phyloP scores from a whole-genome alignment of 441 rosid genomes.

The Erysimum cheiri region DNA sequence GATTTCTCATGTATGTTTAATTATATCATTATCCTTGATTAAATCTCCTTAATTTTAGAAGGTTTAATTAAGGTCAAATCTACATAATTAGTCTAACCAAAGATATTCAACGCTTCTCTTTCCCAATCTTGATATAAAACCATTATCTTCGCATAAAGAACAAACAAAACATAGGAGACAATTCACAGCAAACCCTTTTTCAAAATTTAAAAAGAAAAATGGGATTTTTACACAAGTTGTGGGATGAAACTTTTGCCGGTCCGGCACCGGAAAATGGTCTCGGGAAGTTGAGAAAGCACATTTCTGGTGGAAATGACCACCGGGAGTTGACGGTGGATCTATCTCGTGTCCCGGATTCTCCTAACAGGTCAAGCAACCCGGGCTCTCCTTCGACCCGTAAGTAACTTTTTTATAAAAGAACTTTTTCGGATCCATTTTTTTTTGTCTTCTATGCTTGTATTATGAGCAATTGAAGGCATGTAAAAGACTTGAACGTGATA shows the following conservation, averaged over 20 bases:
- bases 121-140: conserved; percentile 10
- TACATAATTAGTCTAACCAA: conserved; percentile 32
- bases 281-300: conserved; percentile 59
- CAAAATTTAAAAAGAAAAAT: conserved; percentile 42
- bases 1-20: conserved; percentile 34
- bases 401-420: not conserved
- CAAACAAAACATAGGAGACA: not conserved
- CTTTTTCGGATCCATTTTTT: not conserved
- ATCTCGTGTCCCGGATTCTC: conserved; percentile 49
- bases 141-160: conserved; percentile 2
- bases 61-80: conserved; percentile 30
- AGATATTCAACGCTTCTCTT: conserved; percentile 31
- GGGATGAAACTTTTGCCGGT: conserved; percentile 98
- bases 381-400: conserved; percentile 65
- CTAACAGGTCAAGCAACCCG: conserved; percentile 50
- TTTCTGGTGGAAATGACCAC: conserved; percentile 12
- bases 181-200: not conserved
- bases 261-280: conserved; percentile 79
- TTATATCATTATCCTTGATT: conserved; percentile 31
- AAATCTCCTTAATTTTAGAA: conserved; percentile 32
- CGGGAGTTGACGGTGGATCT: conserved; percentile 42
- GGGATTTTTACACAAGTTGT: conserved; percentile 81
- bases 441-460: not conserved
- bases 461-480: not conserved
- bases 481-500: not conserved